Evolutionary conservation across 805 yeast species (phyloP).

Genomic region (Ogataea zsoltii): DNA sequence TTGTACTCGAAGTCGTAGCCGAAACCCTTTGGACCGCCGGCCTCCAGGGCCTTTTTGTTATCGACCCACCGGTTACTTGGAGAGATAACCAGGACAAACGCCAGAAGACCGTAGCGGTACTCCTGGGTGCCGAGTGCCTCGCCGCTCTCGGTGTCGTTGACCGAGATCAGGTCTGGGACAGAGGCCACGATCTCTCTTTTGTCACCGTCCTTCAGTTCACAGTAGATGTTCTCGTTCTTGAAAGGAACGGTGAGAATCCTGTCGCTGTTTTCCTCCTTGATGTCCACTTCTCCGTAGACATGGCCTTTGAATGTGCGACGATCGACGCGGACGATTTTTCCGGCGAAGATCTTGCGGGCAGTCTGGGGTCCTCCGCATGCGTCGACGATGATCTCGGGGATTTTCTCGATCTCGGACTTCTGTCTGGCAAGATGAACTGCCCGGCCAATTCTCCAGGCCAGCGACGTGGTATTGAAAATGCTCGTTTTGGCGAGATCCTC

Average conservation of each 20-base stretch:
- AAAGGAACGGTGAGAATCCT: constrained; percentile 39
- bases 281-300: constrained; percentile 43
- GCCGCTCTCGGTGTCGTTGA: constrained; percentile 42
- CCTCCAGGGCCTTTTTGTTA: constrained; percentile 34
- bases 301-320: constrained; percentile 42
- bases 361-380: constrained; percentile 32
- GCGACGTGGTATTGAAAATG: constrained; percentile 33
- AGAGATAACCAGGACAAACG: constrained; percentile 41
- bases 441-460: constrained; percentile 48
- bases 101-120: constrained; percentile 44
- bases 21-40: constrained; percentile 44
- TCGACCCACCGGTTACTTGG: constrained; percentile 38
- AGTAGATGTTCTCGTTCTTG: constrained; percentile 46
- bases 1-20: constrained; percentile 35
- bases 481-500: constrained; percentile 13
- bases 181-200: constrained; percentile 34
- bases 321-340: constrained; percentile 45
- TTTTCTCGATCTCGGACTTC: constrained; percentile 34
- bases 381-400: constrained; percentile 38
- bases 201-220: constrained; percentile 23
- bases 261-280: constrained; percentile 19
- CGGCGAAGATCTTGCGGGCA: constrained; percentile 39
- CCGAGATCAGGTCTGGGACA: constrained; percentile 46
- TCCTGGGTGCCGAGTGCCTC: constrained; percentile 50
- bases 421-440: constrained; percentile 41